Conservation (phyloP, 495 filamentous ascomycete genomes). For the Aspergillus bridgeri region DNA sequence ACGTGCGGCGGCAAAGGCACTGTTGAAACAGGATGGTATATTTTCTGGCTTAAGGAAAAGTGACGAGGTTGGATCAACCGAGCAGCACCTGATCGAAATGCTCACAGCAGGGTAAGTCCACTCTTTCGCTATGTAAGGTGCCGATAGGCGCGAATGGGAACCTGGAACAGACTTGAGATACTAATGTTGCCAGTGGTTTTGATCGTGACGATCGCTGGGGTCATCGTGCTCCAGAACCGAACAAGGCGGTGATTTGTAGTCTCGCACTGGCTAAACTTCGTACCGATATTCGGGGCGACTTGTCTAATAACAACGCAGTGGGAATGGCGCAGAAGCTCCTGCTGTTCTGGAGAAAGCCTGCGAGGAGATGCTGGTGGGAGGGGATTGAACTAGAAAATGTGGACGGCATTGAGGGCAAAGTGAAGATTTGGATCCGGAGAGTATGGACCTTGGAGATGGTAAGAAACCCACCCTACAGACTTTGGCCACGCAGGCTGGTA, state of each 20-base stretch:
- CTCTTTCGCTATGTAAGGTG: background rate
- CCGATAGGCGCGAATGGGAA: no score
- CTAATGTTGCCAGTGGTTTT: slow-evolving; percentile 67
- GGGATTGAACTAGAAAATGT: slow-evolving; percentile 89
- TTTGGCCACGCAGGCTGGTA: background rate
- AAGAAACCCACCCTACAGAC: slow-evolving; percentile 22
- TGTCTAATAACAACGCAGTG: slow-evolving; percentile 76
- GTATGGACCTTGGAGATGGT: slow-evolving; percentile 99
- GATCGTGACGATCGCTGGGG: slow-evolving; percentile 94
- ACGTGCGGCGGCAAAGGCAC: slow-evolving; percentile 79
- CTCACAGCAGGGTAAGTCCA: slow-evolving; percentile 84
- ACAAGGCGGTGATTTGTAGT: slow-evolving; percentile 97
- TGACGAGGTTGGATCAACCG: slow-evolving; percentile 92
- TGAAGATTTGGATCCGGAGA: slow-evolving; percentile 96
- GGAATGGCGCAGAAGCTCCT: slow-evolving; percentile 99
- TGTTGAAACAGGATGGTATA: slow-evolving; percentile 90
- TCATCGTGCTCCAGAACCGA: slow-evolving; percentile 90
- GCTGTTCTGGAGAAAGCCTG: slow-evolving; percentile 97
- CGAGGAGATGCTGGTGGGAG: slow-evolving; percentile 98
- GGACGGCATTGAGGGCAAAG: slow-evolving; percentile 83
- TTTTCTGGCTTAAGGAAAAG: slow-evolving; percentile 93
- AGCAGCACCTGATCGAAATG: slow-evolving; percentile 99
- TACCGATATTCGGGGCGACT: slow-evolving; percentile 80
- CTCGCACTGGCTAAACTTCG: slow-evolving; percentile 88
- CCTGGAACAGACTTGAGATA: background rate